Conservation (phyloP, 2,329 filamentous ascomycete species). For the Xenoacremonium recifei region DNA sequence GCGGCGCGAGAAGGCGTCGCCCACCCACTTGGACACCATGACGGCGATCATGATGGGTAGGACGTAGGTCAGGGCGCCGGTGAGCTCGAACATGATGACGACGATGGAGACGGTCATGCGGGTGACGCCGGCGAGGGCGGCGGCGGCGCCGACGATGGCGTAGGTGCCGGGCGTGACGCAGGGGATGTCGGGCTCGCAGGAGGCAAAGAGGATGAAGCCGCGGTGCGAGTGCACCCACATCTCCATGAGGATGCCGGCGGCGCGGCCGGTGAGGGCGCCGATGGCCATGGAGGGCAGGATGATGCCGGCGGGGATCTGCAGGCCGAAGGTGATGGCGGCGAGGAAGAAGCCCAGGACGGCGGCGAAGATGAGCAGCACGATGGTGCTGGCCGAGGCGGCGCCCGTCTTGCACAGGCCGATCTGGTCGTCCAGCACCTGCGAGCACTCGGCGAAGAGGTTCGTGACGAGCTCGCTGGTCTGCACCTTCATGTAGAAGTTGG, state of each 20-base stretch:
- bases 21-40: constrained; percentile 98
- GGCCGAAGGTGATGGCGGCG: constrained; percentile 84
- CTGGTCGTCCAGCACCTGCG: constrained; percentile 75
- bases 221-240: constrained; percentile 82
- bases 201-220: constrained; percentile 70
- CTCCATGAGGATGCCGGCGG: constrained; percentile 84
- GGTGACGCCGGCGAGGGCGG: constrained; percentile 89
- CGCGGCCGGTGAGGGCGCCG: constrained; percentile 84
- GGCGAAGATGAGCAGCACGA: constrained; percentile 79
- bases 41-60: constrained; percentile 98
- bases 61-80: constrained; percentile 91
- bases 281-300: constrained; percentile 96
- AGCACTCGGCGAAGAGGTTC: constrained; percentile 88
- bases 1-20: constrained; percentile 86
- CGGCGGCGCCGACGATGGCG: constrained; percentile 92
- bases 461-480: constrained; percentile 91
- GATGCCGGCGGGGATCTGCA: constrained; percentile 92
- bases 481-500: constrained; percentile 93
- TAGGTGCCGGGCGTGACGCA: constrained; percentile 96
- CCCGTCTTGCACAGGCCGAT: constrained; percentile 90
- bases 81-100: constrained; percentile 99
- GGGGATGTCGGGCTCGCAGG: constrained; percentile 79
- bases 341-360: constrained; percentile 82
- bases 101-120: constrained; percentile 98
- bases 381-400: constrained; percentile 76